Evolutionary conservation across 805 yeast genomes (phyloP).

Genomic region (Millerozyma miso): DNA sequence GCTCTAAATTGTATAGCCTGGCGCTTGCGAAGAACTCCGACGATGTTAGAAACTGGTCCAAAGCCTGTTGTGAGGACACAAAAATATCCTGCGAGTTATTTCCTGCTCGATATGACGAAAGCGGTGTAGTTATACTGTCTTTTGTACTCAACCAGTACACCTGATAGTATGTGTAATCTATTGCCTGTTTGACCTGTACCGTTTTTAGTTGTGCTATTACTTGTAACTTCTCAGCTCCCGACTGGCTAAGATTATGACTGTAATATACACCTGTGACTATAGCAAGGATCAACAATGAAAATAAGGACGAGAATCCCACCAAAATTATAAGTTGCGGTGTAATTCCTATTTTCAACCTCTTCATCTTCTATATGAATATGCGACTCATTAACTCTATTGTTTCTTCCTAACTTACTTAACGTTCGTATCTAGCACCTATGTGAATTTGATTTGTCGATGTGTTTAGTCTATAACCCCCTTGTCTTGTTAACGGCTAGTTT

Average conservation of each 20-base stretch:
- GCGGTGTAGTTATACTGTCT: constrained; percentile 56
- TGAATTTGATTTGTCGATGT: too few species aligned
- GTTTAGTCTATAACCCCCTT: too few species aligned
- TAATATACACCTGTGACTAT: constrained; percentile 72
- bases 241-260: constrained; percentile 52
- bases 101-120: constrained; percentile 67
- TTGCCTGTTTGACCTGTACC: constrained; percentile 68
- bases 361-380: constrained; percentile 16
- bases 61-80: constrained; percentile 39
- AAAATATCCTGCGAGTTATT: constrained; percentile 49
- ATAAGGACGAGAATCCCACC: constrained; percentile 64
- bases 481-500: too few species aligned
- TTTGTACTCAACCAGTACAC: constrained; percentile 59
- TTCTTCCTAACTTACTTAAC: background rate
- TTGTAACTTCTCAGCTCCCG: constrained; percentile 66
- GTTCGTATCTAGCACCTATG: background rate
- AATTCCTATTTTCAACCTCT: constrained; percentile 54
- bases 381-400: background rate
- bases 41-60: constrained; percentile 60
- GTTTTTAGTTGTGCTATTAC: constrained; percentile 81
- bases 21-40: constrained; percentile 63
- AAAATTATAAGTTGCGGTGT: constrained; percentile 70
- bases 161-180: constrained; percentile 63
- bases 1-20: constrained; percentile 59
- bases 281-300: constrained; percentile 69